These are phyloP conservation scores for Tritrichomonas musculus DNA, from an alignment of 208 protist species.

Conservation along the genomic window DNA sequence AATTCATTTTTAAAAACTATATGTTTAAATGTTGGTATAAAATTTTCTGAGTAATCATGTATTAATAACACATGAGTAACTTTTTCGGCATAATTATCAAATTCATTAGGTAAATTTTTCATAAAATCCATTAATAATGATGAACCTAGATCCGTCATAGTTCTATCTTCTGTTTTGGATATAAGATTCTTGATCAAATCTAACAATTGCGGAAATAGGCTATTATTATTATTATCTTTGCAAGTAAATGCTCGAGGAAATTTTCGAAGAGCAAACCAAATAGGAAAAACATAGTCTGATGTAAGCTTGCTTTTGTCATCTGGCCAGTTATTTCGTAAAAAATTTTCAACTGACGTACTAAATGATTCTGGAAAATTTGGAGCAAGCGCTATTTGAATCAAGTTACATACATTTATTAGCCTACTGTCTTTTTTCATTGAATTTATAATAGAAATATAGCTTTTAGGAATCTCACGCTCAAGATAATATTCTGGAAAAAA, in stretches of 20 bases:
- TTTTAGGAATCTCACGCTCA: no score
- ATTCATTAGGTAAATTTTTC: not conserved
- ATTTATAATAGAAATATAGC: no score
- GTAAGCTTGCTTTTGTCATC: not conserved
- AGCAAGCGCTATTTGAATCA: no score
- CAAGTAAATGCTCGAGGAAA: not conserved
- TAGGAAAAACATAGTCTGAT: not conserved
- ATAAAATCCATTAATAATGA: not conserved
- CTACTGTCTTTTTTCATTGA: no score
- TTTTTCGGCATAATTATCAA: not conserved
- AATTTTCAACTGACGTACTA: no score
- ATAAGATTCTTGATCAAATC: not conserved
- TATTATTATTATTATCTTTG: not conserved
- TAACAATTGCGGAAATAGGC: not conserved
- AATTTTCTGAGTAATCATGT: not conserved
- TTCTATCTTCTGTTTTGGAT: not conserved
- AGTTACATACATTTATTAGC: no score
- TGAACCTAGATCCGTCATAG: not conserved
- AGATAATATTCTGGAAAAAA: no score
- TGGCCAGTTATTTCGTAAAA: no score
- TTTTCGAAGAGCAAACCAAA: not conserved
- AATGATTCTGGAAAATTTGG: no score
- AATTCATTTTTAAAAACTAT: no score
- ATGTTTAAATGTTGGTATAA: not conserved
- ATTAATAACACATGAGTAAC: not conserved